phyloP scores from a whole-genome alignment of 1,284 basidiomycete genomes.

The Phellopilus nigrolimitatus region DNA sequence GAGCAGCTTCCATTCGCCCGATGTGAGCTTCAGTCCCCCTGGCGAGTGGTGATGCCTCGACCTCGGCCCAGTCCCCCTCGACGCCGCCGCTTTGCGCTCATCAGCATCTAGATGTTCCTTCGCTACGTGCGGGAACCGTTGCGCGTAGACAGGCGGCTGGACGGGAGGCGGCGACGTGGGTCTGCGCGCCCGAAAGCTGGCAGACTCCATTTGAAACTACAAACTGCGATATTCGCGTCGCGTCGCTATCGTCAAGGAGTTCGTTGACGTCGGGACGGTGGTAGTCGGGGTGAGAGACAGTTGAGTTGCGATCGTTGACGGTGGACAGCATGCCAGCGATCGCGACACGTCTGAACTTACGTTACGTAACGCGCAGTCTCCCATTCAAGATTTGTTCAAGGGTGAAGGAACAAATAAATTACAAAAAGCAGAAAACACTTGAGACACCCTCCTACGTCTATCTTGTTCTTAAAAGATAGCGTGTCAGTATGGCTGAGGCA shows the following conservation, averaged over 20 bases:
- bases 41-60: slow-evolving; percentile 43
- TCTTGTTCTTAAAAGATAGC: too few relatives aligned
- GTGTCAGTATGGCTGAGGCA: too few relatives aligned
- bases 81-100: slow-evolving; percentile 60
- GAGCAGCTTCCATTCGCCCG: slow-evolving; percentile 72
- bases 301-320: too few relatives aligned
- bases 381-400: too few relatives aligned
- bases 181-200: slow-evolving; percentile 46
- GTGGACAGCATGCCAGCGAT: slow-evolving; percentile 89
- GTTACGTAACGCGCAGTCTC: too few relatives aligned
- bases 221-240: neutral
- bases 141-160: slow-evolving; percentile 35
- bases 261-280: neutral
- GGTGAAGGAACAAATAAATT: too few relatives aligned
- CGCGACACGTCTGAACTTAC: slow-evolving; percentile 74
- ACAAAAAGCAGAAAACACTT: too few relatives aligned
- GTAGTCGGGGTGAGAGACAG: neutral
- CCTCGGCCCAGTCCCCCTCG: slow-evolving; percentile 56
- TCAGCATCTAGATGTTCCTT: slow-evolving; percentile 69
- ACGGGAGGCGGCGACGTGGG: slow-evolving; percentile 60
- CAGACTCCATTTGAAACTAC: slow-evolving; percentile 19
- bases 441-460: too few relatives aligned
- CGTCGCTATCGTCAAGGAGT: slow-evolving; percentile 47
- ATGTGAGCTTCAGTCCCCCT: slow-evolving; percentile 62
- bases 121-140: slow-evolving; percentile 56